phyloP scores from a whole-genome alignment of 208 protist species.

The Endotrypanum monterogeii region DNA sequence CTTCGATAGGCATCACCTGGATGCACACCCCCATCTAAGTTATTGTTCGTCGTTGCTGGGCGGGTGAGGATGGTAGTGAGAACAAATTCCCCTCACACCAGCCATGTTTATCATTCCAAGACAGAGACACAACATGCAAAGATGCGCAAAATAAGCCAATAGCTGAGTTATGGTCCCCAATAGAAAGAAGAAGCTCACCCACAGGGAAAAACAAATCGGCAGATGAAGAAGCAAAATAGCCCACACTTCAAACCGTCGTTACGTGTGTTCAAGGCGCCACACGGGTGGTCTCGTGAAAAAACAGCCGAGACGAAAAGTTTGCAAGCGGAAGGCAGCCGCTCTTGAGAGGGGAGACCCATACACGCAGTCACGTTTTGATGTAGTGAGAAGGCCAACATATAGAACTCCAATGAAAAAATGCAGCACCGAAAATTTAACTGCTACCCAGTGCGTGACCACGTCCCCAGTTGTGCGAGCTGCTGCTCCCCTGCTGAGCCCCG shows the following conservation, averaged over 20 bases:
- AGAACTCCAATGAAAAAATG: neutral
- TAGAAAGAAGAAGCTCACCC: conserved; percentile 7
- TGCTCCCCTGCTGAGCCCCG: conserved; percentile 10
- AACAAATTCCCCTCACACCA: neutral
- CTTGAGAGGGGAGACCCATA: neutral
- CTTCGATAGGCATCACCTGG: neutral
- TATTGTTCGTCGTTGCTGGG: neutral
- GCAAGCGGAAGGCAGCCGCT: too few relatives aligned
- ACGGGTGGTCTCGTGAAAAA: neutral
- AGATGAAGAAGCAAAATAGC: neutral
- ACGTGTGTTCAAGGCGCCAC: neutral
- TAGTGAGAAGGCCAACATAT: neutral
- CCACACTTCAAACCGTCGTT: neutral
- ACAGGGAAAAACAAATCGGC: neutral
- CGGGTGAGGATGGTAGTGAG: neutral
- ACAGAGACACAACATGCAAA: neutral
- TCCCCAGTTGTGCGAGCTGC: conserved; percentile 35
- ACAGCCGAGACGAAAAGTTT: conserved; percentile 1
- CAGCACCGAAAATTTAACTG: conserved; percentile 15
- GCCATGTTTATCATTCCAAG: neutral
- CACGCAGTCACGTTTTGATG: neutral
- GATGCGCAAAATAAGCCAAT: neutral
- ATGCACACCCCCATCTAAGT: neutral
- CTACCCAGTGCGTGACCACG: conserved; percentile 29
- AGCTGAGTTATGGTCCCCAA: neutral